Percentiles rank a stretch among this genome's conserved stretches.
Evolutionary conservation across 2,329 filamentous ascomycete genomes (phyloP).

Genomic region (Sporothrix variecibatus): DNA sequence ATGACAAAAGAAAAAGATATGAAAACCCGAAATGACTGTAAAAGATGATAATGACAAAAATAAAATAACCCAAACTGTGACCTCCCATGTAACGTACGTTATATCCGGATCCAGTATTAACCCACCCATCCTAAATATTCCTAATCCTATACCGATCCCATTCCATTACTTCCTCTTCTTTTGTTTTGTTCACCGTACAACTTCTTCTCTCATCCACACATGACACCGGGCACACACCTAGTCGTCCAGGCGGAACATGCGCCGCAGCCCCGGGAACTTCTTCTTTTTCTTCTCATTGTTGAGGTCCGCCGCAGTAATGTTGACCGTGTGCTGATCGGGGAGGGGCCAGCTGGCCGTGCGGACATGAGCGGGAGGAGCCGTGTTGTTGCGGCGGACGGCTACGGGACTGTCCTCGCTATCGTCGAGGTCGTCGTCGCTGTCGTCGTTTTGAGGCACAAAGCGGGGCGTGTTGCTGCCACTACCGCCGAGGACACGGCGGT

Average conservation of each 20-base stretch:
- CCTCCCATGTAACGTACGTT: neutral
- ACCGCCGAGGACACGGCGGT: neutral
- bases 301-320: neutral
- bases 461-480: slow-evolving; percentile 19
- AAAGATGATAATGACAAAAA: neutral
- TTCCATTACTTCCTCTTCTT: slow-evolving; percentile 7
- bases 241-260: slow-evolving; percentile 60
- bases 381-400: slow-evolving; percentile 45
- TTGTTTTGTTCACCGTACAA: neutral
- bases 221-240: slow-evolving; percentile 13
- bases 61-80: neutral
- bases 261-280: slow-evolving; percentile 67
- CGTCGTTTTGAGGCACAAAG: slow-evolving; percentile 1
- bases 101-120: neutral
- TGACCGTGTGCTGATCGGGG: neutral
- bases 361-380: slow-evolving; percentile 36
- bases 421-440: slow-evolving; percentile 31
- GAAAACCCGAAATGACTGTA: neutral
- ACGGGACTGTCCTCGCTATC: slow-evolving; percentile 25
- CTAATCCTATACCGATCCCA: neutral
- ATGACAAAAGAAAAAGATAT: slow-evolving; percentile 4
- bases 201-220: neutral
- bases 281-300: slow-evolving; percentile 53
- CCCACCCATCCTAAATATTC: neutral
- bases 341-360: slow-evolving; percentile 9